Percentiles rank a stretch among this genome's conserved stretches.
Evolutionary conservation across 331 rosid species (phyloP).

Genomic region (Prunus yedoensis): DNA sequence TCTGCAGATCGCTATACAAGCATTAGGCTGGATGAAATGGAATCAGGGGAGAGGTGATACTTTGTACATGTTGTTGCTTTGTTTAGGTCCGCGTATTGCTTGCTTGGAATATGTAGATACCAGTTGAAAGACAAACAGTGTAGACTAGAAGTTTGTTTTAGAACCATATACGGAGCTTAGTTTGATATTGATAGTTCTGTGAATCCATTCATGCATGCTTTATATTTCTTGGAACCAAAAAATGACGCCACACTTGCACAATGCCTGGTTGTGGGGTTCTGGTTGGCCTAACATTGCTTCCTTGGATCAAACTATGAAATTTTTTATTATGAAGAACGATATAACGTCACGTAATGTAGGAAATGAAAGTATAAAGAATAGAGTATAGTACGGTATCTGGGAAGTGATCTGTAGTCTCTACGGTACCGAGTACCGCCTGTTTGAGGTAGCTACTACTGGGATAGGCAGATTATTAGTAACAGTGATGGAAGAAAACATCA

Average conservation of each 20-base stretch:
- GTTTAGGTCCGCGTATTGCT: not conserved
- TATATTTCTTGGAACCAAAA: too few relatives aligned
- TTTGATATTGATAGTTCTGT: not conserved
- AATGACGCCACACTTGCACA: too few relatives aligned
- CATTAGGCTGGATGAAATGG: slow-evolving; percentile 13
- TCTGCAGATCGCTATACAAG: not conserved
- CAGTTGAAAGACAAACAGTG: not conserved
- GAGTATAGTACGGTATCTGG: not conserved
- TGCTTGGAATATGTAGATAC: not conserved
- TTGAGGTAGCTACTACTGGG: not conserved
- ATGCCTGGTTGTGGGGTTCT: too few relatives aligned
- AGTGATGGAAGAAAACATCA: not conserved
- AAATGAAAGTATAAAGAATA: not conserved
- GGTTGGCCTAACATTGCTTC: not conserved
- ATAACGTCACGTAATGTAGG: not conserved
- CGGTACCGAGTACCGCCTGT: not conserved
- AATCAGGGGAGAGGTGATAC: slow-evolving; percentile 20
- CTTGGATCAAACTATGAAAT: not conserved
- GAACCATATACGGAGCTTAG: not conserved
- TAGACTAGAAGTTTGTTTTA: not conserved
- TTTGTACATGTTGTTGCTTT: not conserved
- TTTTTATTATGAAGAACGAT: not conserved
- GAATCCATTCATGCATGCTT: not conserved
- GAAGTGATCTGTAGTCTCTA: not conserved
- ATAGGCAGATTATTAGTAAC: not conserved